Conservation (phyloP, 495 filamentous ascomycete genomes). For the Echria macrotheca region DNA sequence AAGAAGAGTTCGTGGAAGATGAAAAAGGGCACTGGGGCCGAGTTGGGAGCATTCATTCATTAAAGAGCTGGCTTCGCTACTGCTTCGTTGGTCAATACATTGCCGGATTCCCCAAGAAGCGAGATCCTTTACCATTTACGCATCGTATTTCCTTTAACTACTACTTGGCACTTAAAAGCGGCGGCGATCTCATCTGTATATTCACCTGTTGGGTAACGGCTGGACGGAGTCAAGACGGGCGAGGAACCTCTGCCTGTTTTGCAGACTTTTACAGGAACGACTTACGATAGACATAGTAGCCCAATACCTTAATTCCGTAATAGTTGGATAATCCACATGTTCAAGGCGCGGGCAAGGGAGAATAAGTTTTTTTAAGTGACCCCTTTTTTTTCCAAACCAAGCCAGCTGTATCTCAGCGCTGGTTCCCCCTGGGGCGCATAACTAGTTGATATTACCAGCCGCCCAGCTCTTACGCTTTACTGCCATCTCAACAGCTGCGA, state of each 20-base stretch:
- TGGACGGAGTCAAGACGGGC: not conserved
- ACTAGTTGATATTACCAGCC: conserved; percentile 52
- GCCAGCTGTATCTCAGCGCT: not conserved
- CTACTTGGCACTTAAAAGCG: not conserved
- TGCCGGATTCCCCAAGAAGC: too few relatives aligned
- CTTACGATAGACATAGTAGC: conserved; percentile 34
- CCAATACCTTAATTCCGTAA: conserved; percentile 33
- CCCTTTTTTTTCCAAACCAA: not conserved
- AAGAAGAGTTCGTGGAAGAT: conserved; percentile 69
- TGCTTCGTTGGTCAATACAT: too few relatives aligned
- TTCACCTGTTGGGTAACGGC: too few relatives aligned
- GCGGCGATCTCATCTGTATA: too few relatives aligned
- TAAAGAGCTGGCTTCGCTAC: conserved; percentile 17
- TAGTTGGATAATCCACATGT: too few relatives aligned
- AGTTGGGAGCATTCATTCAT: conserved; percentile 38
- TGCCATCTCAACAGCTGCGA: conserved; percentile 66
- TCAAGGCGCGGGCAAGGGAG: too few relatives aligned
- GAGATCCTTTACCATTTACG: too few relatives aligned
- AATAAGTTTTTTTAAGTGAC: not conserved
- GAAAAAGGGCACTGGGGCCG: conserved; percentile 50
- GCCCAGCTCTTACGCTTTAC: conserved; percentile 64
- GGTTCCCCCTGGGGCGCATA: not conserved
- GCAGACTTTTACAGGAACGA: conserved; percentile 16
- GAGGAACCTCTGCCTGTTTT: not conserved
- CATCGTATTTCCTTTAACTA: not conserved